Evolutionary conservation across 495 filamentous ascomycete genomes (phyloP).

Genomic region (Talaromyces trachyspermus): DNA sequence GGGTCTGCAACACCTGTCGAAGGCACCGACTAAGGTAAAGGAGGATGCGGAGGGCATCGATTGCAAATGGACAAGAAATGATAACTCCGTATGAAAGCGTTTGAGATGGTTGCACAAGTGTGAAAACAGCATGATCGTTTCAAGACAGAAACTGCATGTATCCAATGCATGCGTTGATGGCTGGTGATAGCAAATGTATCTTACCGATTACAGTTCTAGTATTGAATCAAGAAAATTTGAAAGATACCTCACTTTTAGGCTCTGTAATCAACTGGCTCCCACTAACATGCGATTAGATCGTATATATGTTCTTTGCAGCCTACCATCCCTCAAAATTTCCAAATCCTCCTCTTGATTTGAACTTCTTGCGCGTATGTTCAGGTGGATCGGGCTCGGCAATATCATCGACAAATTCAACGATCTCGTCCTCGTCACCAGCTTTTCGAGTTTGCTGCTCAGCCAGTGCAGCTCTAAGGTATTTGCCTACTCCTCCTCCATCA

Average conservation of each 20-base stretch:
- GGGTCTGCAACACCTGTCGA: conserved; percentile 11
- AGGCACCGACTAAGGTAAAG: conserved; percentile 7
- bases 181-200: too few relatives aligned
- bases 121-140: too few relatives aligned
- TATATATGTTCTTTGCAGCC: background rate
- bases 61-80: background rate
- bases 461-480: conserved; percentile 62
- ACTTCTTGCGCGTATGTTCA: conserved; percentile 73
- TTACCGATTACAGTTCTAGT: too few relatives aligned
- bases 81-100: too few relatives aligned
- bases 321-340: conserved; percentile 88
- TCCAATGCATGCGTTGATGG: too few relatives aligned
- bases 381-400: conserved; percentile 50
- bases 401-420: conserved; percentile 49
- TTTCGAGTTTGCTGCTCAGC: conserved; percentile 20
- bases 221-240: too few relatives aligned
- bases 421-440: conserved; percentile 43
- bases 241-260: too few relatives aligned
- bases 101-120: too few relatives aligned
- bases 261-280: too few relatives aligned
- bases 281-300: too few relatives aligned
- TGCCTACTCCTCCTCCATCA: conserved; percentile 56
- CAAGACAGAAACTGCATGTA: too few relatives aligned
- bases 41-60: background rate
- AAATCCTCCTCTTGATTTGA: conserved; percentile 67